A percentile compares a stretch with the other conserved stretches of the same genome.
Evolutionary conservation across 176 grass and related monocot species (phyloP).

Genomic region (Aechmea fasciata): DNA sequence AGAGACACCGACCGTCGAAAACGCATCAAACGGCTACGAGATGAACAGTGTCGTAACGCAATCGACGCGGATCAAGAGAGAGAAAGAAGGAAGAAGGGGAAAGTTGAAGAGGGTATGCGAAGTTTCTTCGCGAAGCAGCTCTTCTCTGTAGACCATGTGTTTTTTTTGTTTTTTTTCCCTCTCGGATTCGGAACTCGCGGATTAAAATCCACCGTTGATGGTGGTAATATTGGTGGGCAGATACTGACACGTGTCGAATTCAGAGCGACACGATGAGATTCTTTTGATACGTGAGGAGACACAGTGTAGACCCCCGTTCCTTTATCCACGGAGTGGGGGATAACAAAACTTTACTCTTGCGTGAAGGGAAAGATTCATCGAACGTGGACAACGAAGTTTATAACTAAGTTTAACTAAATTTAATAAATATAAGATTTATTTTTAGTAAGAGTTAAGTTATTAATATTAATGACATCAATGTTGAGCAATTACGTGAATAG

Average conservation of each 20-base stretch:
- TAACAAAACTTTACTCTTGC: too few species aligned
- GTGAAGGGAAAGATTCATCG: too few species aligned
- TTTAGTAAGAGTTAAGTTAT: too few species aligned
- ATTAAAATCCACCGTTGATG: neutral
- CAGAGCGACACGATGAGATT: slow-evolving; percentile 16
- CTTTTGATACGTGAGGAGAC: too few species aligned
- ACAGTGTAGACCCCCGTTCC: too few species aligned
- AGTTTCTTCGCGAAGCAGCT: slow-evolving; percentile 34
- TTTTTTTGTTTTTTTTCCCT: neutral
- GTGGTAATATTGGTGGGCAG: neutral
- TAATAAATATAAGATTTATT: too few species aligned
- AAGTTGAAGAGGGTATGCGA: neutral
- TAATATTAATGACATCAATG: too few species aligned
- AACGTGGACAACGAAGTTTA: too few species aligned
- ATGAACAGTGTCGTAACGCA: slow-evolving; percentile 10
- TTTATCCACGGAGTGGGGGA: too few species aligned
- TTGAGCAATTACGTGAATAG: too few species aligned
- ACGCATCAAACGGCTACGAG: slow-evolving; percentile 5
- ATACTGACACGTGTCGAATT: slow-evolving; percentile 20
- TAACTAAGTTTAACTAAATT: too few species aligned
- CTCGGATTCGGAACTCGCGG: neutral
- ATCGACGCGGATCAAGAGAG: slow-evolving; percentile 5
- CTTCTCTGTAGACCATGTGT: slow-evolving; percentile 3
- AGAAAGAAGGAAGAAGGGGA: slow-evolving; percentile 6
- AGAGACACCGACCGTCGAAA: neutral